These are phyloP conservation scores for Blastocystis sp. DNA, from an alignment of 352 stramenopile species.

Conservation along the genomic window DNA sequence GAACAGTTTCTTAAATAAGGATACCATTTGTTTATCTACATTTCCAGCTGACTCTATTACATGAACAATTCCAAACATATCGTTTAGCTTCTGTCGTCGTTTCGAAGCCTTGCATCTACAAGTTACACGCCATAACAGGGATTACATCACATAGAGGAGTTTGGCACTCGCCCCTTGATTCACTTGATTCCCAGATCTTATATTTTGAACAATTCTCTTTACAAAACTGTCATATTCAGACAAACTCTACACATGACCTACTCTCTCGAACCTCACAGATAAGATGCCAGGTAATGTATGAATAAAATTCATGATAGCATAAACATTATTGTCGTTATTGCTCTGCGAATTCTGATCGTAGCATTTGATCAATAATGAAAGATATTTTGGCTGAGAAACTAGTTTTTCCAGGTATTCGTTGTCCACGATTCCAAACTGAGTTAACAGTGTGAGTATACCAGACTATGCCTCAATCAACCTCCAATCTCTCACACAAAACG, in stretches of 20 bases:
- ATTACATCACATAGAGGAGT: neutral
- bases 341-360: neutral
- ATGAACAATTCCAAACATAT: no score
- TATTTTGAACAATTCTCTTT: neutral
- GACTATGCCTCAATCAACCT: neutral
- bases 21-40: neutral
- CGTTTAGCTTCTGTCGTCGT: neutral
- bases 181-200: neutral
- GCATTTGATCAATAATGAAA: neutral
- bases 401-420: neutral
- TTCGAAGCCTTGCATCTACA: neutral
- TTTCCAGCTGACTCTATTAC: neutral
- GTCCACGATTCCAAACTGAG: neutral
- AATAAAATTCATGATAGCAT: conserved; percentile 1
- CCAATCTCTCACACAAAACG: neutral
- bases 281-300: neutral
- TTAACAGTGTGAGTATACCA: neutral
- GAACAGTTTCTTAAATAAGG: neutral
- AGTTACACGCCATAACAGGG: neutral
- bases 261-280: neutral
- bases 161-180: neutral
- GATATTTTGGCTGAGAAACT: neutral
- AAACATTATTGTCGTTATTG: conserved; percentile 19
- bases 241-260: neutral
- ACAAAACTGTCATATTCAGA: neutral